Conservation (phyloP, 2,329 filamentous ascomycete genomes). For the Trichoderma oligosporum region DNA sequence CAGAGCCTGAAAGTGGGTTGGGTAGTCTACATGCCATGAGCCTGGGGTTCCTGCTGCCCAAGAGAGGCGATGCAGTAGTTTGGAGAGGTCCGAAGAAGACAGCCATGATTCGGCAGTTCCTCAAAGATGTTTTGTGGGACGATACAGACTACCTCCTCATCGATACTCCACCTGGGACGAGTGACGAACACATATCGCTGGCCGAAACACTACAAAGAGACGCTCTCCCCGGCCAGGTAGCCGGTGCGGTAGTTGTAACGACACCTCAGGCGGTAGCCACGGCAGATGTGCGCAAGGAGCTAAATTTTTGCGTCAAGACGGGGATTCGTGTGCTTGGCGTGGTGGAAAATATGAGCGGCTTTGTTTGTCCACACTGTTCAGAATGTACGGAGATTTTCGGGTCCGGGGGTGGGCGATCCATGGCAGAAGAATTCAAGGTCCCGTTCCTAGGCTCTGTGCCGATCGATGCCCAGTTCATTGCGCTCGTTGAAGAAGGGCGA, state of each 20-base stretch:
- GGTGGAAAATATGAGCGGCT: slow-evolving; percentile 94
- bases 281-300: slow-evolving; percentile 88
- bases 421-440: slow-evolving; percentile 83
- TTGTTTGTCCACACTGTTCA: slow-evolving; percentile 73
- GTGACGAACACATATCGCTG: slow-evolving; percentile 93
- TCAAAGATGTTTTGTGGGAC: slow-evolving; percentile 86
- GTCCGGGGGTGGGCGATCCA: slow-evolving; percentile 81
- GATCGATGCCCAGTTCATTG: slow-evolving; percentile 88
- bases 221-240: slow-evolving; percentile 63
- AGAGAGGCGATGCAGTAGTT: slow-evolving; percentile 85
- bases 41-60: slow-evolving; percentile 80
- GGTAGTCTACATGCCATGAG: slow-evolving; percentile 82
- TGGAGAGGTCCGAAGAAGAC: slow-evolving; percentile 99
- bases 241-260: slow-evolving; percentile 89
- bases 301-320: slow-evolving; percentile 89
- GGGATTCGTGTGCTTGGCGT: slow-evolving; percentile 78
- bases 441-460: slow-evolving; percentile 82
- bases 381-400: slow-evolving; percentile 94
- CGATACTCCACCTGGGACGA: slow-evolving; percentile 93
- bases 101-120: slow-evolving; percentile 95
- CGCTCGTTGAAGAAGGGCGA: slow-evolving; percentile 72
- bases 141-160: slow-evolving; percentile 88
- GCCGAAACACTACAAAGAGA: slow-evolving; percentile 75
- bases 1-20: slow-evolving; percentile 46
- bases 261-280: slow-evolving; percentile 94